phyloP scores from a whole-genome alignment of 164 flowering plant species.

The Magnolia sinica region DNA sequence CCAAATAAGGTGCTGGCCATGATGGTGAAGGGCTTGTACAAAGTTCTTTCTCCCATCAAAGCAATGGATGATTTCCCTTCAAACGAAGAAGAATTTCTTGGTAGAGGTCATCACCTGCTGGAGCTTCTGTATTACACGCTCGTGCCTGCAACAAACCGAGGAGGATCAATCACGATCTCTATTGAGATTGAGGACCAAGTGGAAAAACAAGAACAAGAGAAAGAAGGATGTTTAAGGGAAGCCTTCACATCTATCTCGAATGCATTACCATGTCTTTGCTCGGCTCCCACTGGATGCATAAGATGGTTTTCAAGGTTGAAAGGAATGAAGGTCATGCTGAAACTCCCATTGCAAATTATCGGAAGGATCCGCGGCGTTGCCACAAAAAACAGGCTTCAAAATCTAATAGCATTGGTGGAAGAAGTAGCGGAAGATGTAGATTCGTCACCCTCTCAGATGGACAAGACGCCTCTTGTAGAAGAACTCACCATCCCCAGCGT shows the following conservation, averaged over 20 bases:
- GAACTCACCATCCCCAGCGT: conserved; percentile 13
- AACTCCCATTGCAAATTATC: conserved; percentile 7
- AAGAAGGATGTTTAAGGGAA: background rate
- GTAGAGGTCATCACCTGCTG: conserved; percentile 27
- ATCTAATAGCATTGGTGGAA: background rate
- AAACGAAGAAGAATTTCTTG: background rate
- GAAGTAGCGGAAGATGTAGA: background rate
- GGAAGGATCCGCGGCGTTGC: background rate
- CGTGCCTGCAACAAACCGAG: conserved; percentile 8
- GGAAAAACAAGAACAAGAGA: background rate
- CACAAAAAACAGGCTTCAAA: background rate
- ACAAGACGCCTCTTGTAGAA: conserved; percentile 7
- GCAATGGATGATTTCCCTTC: background rate
- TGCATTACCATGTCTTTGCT: background rate
- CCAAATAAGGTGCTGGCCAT: conserved; percentile 19
- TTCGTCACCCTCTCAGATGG: background rate
- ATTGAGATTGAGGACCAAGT: background rate
- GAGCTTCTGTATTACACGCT: conserved; percentile 28
- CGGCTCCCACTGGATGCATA: too few relatives aligned
- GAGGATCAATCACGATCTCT: background rate
- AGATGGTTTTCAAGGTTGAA: background rate
- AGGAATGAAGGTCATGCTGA: background rate
- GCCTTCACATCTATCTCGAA: background rate
- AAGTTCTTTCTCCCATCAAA: conserved; percentile 35
- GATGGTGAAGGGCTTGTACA: conserved; percentile 33